A percentile compares a stretch with the other conserved stretches of the same genome.
Conservation (phyloP, 2,329 filamentous ascomycete species). For the Penicillium sp. region DNA sequence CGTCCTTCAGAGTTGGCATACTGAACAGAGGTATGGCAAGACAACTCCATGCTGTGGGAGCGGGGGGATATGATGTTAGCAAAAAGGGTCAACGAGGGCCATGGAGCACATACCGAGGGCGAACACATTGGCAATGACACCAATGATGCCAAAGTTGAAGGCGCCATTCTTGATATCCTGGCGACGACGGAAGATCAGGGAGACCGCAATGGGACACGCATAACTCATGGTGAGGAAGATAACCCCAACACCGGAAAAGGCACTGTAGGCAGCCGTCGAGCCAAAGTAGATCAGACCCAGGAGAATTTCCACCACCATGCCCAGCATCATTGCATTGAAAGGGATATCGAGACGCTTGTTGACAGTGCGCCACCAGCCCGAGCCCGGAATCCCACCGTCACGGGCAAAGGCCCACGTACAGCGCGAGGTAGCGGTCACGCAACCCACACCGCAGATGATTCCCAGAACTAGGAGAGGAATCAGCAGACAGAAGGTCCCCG, state of each 20-base stretch:
- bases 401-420: slow-evolving; percentile 69
- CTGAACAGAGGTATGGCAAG: slow-evolving; percentile 67
- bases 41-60: slow-evolving; percentile 56
- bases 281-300: slow-evolving; percentile 74
- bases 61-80: slow-evolving; percentile 5
- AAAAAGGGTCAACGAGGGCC: not conserved
- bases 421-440: slow-evolving; percentile 63
- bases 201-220: slow-evolving; percentile 60
- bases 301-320: slow-evolving; percentile 61
- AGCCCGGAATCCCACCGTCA: slow-evolving; percentile 65
- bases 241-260: slow-evolving; percentile 73
- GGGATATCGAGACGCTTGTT: slow-evolving; percentile 62
- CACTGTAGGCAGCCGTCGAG: slow-evolving; percentile 69
- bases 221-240: slow-evolving; percentile 70
- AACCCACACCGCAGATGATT: slow-evolving; percentile 65
- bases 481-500: slow-evolving; percentile 65
- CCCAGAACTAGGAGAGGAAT: slow-evolving; percentile 63
- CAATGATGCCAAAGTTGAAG: slow-evolving; percentile 55
- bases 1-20: slow-evolving; percentile 50
- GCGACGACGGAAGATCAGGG: slow-evolving; percentile 53
- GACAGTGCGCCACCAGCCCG: slow-evolving; percentile 58
- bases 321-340: slow-evolving; percentile 61
- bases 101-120: slow-evolving; percentile 52
- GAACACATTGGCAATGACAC: slow-evolving; percentile 57
- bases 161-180: slow-evolving; percentile 46